Base-by-base conservation (phyloP, 2,329 filamentous ascomycete species). In the Escovopsis sp. region DNA sequence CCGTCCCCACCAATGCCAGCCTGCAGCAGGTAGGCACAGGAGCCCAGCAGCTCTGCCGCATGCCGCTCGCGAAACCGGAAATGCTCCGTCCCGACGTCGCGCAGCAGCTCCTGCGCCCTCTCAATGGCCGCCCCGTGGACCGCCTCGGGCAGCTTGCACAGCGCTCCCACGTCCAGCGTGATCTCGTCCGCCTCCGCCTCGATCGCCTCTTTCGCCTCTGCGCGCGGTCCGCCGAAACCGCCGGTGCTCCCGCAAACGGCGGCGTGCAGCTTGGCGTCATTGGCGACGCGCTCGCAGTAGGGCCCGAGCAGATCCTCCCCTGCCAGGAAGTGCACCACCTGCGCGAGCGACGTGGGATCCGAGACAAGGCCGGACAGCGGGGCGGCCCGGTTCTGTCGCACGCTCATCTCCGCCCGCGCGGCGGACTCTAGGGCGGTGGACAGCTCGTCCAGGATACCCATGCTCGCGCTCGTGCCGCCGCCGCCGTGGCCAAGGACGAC, bases 41-140 rank as follows among this genome's bases (percentile, higher is more conserved):
- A 50, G 15, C 51, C 51, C 8, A 53, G 43, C 19, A 53, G 23
- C 39, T 53, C 51, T 3, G 51, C 47, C 10, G 49, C 42, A 39
- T 51, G 50, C 6, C 51, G 46, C 42, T 53, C 46, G 12, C 48
- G 43, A 36, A 53, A 44, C 28, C 42, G 42, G 15, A 53, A 53
- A 33, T 53, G 51, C 5, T 33, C 28, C 7, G 44, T 35, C 3
- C 46, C 46, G 3, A 43, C 6, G 4, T 50, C 38, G 1, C 42
- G 40, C 4, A 51, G 33, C 11, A 47, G 38, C 11, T 39, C 44
- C 8, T 48, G 44, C 3, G 51, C 50, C 4, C 36, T 32, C 12
- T 44, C 41, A 23, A 51, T 43, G n/a, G 53, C n/a, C 1, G 39
- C 33, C 1, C 43, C 42, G 32, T 53, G 45, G 26, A 42, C 35